Evolutionary conservation across 495 filamentous ascomycete species (phyloP), one percentile per base, ranked within the genome.

Genomic region (Niebla homalea): DNA sequence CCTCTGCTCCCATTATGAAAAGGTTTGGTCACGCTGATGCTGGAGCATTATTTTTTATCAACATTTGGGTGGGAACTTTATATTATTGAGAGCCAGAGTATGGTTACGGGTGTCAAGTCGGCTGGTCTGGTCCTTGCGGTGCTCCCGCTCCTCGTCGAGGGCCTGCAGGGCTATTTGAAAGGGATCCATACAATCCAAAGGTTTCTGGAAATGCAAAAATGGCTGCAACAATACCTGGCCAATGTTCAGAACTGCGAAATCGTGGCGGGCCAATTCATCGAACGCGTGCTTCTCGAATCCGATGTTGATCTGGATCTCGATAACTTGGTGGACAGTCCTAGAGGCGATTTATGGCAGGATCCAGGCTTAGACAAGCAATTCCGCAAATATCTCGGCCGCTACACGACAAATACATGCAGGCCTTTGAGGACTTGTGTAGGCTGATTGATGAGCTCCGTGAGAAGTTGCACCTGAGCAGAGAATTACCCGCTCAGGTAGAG

Each of bases 131-230:
- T 52, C 11, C 56, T 65, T 1, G 62, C 54, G 6, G 49, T 55
- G 10, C 62, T 66, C 49, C 63, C 64, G 5, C 32, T 66, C 25
- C n/a, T 63, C 19, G 41, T 66, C 10, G 18, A 50, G n/a, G 63
- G 59, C 2, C n/a, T 66, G 21, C 48, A 55, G 5, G 35, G 36
- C 20, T 62, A 56, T 43, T 18, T 55, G 19, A 44, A 63, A 22
- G 59, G 57, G 3, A 25, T 52, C 2, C 39, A 57, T 16, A 54
- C 55, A 6, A 37, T 57, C 36, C 50, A 49, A 38, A 18, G 35
- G 18, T 60, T 51, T 47, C 42, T 49, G 39, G 23, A 45, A 7
- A 46, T 55, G 23, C 37, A 55, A 11, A 26, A 55, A 15, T 32
- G 25, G 12, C 49, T 62, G 36, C 50, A 59, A 40, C 39, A 54